Percentiles rank a stretch among this genome's conserved stretches.
Conservation (phyloP, 192 early-diverging fungal species). For the Spizellomyces punctatus region DNA sequence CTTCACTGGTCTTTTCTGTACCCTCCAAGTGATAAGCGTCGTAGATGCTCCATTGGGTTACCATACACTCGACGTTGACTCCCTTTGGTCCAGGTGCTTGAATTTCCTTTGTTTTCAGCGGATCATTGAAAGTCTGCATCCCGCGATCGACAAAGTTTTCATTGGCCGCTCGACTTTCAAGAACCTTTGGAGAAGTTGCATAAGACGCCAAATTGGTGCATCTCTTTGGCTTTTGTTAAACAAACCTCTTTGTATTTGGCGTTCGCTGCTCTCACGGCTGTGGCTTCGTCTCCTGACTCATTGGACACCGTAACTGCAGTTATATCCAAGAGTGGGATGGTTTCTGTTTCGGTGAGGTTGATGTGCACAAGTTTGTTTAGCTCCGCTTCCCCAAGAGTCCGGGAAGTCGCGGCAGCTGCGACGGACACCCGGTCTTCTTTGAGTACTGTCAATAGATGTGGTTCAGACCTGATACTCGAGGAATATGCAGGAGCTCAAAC, state of each 20-base stretch:
- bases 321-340: conserved; percentile 47
- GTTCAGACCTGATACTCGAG: too few species aligned
- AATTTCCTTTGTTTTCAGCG: conserved; percentile 57
- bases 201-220: background rate
- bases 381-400: conserved; percentile 29
- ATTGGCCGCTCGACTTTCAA: conserved; percentile 42
- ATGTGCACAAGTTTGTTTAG: conserved; percentile 44
- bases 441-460: too few species aligned
- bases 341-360: conserved; percentile 52
- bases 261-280: conserved; percentile 47
- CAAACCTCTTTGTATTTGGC: conserved; percentile 54
- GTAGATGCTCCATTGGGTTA: conserved; percentile 52
- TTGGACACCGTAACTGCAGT: conserved; percentile 46
- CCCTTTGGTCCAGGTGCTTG: conserved; percentile 47
- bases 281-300: conserved; percentile 48
- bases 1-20: background rate
- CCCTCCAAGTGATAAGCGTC: conserved; percentile 36
- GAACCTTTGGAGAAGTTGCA: conserved; percentile 38
- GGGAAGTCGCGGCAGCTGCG: background rate
- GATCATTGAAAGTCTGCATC: conserved; percentile 57
- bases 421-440: too few species aligned
- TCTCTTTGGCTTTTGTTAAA: conserved; percentile 4
- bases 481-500: too few species aligned
- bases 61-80: conserved; percentile 45
- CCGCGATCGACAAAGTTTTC: conserved; percentile 55